These are phyloP conservation scores for Fusarium cyanostomum DNA, from an alignment of 2,329 filamentous ascomycete genomes.

Conservation along the genomic window DNA sequence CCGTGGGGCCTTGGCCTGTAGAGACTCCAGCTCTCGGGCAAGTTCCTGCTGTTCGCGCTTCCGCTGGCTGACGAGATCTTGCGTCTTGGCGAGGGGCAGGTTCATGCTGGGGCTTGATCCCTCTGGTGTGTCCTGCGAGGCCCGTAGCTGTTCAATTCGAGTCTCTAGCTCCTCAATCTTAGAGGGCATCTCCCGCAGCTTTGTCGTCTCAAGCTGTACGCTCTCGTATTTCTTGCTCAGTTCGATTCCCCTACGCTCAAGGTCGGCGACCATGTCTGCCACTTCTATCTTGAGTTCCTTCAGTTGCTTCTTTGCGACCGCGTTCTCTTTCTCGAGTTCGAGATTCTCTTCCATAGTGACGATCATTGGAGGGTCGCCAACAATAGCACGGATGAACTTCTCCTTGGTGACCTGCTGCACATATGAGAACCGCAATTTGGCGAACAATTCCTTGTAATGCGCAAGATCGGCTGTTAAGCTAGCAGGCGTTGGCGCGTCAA, in stretches of 20 bases:
- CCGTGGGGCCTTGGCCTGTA: slow-evolving; percentile 69
- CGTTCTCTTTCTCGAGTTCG: slow-evolving; percentile 74
- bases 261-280: slow-evolving; percentile 73
- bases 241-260: slow-evolving; percentile 72
- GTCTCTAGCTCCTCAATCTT: slow-evolving; percentile 60
- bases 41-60: slow-evolving; percentile 64
- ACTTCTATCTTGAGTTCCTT: slow-evolving; percentile 85
- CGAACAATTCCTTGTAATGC: slow-evolving; percentile 95
- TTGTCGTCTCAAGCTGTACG: slow-evolving; percentile 58
- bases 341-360: slow-evolving; percentile 85
- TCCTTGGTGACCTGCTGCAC: slow-evolving; percentile 99
- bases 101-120: slow-evolving; percentile 57
- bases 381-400: slow-evolving; percentile 93
- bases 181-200: slow-evolving; percentile 61
- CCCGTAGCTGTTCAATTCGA: slow-evolving; percentile 57
- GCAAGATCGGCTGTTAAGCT: slow-evolving; percentile 83
- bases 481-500: slow-evolving; percentile 75
- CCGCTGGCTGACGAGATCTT: slow-evolving; percentile 60
- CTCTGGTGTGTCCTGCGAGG: slow-evolving; percentile 47
- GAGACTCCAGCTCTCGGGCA: slow-evolving; percentile 70
- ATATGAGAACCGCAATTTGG: slow-evolving; percentile 96
- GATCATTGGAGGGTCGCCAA: slow-evolving; percentile 87
- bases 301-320: slow-evolving; percentile 77
- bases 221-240: slow-evolving; percentile 64
- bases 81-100: slow-evolving; percentile 67